These are phyloP conservation scores for Pisolithus albus DNA, from an alignment of 768 basidiomycete species.

Conservation along the genomic window DNA sequence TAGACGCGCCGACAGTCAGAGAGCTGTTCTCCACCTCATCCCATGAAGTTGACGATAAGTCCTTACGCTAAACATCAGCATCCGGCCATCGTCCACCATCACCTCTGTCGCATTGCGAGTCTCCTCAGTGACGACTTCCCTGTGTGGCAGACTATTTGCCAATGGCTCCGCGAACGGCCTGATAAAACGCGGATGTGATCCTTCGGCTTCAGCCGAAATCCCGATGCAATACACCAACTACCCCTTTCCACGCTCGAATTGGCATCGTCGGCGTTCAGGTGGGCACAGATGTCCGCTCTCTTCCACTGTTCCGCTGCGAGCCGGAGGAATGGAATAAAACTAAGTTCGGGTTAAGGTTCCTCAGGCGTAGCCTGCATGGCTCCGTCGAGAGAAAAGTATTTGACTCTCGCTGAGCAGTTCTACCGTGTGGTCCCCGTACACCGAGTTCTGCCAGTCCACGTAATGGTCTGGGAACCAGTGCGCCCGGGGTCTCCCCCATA, in stretches of 20 bases:
- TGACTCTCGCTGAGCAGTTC: slow-evolving; percentile 29
- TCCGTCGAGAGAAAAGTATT: background rate
- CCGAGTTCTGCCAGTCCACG: slow-evolving; percentile 51
- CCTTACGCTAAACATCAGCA: slow-evolving; percentile 42
- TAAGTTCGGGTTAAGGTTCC: slow-evolving; percentile 33
- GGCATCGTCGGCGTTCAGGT: background rate
- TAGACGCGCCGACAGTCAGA: slow-evolving; percentile 1
- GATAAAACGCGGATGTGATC: slow-evolving; percentile 23
- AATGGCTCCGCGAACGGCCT: slow-evolving; percentile 44
- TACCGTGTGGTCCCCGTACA: slow-evolving; percentile 44
- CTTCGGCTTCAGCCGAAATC: slow-evolving; percentile 15
- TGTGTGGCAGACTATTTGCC: slow-evolving; percentile 43
- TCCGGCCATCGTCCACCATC: slow-evolving; percentile 50
- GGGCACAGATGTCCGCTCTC: slow-evolving; percentile 20
- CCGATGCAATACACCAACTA: background rate
- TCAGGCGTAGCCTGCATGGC: slow-evolving; percentile 24
- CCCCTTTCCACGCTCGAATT: background rate
- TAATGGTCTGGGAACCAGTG: slow-evolving; percentile 49
- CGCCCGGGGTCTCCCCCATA: slow-evolving; percentile 46
- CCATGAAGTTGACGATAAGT: background rate
- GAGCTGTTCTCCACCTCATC: background rate
- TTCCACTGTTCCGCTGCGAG: background rate
- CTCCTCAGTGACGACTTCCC: slow-evolving; percentile 44
- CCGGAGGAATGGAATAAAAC: background rate
- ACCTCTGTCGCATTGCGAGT: slow-evolving; percentile 46